Percentiles rank a stretch among this genome's conserved stretches.
Evolutionary conservation across 345 rosid species (phyloP).

Genomic region (Acer campestre): DNA sequence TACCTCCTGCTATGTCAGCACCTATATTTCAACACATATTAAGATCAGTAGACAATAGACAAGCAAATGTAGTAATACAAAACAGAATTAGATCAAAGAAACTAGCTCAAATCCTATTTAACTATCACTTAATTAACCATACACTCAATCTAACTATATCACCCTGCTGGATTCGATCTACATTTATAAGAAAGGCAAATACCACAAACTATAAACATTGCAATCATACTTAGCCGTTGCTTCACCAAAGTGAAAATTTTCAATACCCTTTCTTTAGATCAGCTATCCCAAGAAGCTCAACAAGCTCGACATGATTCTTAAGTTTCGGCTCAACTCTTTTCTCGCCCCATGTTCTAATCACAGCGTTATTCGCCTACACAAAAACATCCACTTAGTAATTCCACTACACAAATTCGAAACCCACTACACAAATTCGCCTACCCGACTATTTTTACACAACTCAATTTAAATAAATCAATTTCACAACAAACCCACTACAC

Average conservation of each 20-base stretch:
- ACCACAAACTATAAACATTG: not conserved
- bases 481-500: not conserved
- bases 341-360: constrained; percentile 63
- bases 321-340: constrained; percentile 55
- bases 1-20: constrained; percentile 81
- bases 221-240: not conserved
- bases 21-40: constrained; percentile 49
- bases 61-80: not conserved
- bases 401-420: no score
- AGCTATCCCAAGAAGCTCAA: constrained; percentile 83
- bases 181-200: not conserved
- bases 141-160: not conserved
- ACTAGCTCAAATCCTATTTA: not conserved
- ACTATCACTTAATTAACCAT: not conserved
- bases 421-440: no score
- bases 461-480: not conserved
- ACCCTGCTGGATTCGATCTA: not conserved
- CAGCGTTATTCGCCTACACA: constrained; percentile 70
- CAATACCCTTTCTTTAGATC: constrained; percentile 80
- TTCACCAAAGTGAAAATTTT: not conserved
- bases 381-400: not conserved
- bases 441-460: constrained; percentile 34
- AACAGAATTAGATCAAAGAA: not conserved
- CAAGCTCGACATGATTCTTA: constrained; percentile 90
- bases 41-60: not conserved